These are phyloP conservation scores for Drechmeria coniospora DNA, from an alignment of 2,329 filamentous ascomycete genomes.

Conservation along the genomic window DNA sequence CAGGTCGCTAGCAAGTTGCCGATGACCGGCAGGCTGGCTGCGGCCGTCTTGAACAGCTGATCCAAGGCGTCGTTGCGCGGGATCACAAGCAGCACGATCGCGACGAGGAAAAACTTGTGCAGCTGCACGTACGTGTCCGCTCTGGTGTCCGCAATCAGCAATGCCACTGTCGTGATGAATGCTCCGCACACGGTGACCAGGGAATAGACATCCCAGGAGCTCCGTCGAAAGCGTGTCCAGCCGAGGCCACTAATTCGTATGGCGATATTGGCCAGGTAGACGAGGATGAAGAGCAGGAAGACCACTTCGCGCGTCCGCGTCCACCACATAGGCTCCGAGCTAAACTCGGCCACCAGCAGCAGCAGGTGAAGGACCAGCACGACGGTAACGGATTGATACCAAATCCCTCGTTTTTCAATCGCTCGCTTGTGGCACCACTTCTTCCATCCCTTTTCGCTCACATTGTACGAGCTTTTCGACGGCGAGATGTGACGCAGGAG, in stretches of 20 bases:
- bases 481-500: constrained; percentile 83
- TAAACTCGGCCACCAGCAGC: constrained; percentile 73
- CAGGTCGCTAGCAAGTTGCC: constrained; percentile 87
- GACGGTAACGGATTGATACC: constrained; percentile 70
- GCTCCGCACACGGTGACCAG: constrained; percentile 65
- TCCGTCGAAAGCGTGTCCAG: constrained; percentile 81
- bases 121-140: constrained; percentile 58
- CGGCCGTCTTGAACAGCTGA: constrained; percentile 96
- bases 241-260: constrained; percentile 79
- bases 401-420: constrained; percentile 83
- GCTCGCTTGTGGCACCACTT: constrained; percentile 91
- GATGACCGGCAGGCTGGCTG: constrained; percentile 81
- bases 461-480: constrained; percentile 77
- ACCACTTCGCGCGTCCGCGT: constrained; percentile 53
- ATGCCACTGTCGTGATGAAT: constrained; percentile 61
- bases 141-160: constrained; percentile 48
- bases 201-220: constrained; percentile 91
- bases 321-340: constrained; percentile 59
- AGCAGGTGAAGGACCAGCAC: constrained; percentile 71
- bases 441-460: constrained; percentile 63
- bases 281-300: constrained; percentile 66
- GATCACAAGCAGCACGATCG: constrained; percentile 78
- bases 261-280: constrained; percentile 69
- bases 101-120: constrained; percentile 88
- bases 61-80: constrained; percentile 94